Conservation (phyloP, 768 basidiomycete genomes). For the Boletus reticulatus region DNA sequence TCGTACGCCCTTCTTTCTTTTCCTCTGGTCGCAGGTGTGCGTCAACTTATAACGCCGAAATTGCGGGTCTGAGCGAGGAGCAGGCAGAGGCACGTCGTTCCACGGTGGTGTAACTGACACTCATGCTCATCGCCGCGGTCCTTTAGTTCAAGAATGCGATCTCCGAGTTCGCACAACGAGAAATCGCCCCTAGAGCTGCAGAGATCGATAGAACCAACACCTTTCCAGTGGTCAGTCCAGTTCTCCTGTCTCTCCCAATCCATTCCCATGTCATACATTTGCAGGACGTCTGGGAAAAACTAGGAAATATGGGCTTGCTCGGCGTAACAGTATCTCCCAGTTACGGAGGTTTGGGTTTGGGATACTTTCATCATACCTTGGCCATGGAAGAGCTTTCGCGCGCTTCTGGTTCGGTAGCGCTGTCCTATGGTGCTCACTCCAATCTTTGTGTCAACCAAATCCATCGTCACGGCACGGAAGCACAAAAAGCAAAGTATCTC, state of each 20-base stretch:
- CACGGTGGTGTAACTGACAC: not conserved
- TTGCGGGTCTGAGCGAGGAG: conserved; percentile 77
- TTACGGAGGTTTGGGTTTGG: conserved; percentile 80
- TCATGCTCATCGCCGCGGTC: not conserved
- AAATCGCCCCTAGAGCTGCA: conserved; percentile 81
- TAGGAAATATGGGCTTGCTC: conserved; percentile 90
- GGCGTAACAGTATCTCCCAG: conserved; percentile 80
- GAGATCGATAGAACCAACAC: conserved; percentile 85
- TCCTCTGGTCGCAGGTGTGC: conserved; percentile 8
- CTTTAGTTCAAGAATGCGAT: conserved; percentile 79
- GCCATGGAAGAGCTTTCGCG: conserved; percentile 94
- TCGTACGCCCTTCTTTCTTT: not conserved
- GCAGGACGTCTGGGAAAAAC: conserved; percentile 84
- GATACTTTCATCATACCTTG: conserved; percentile 84
- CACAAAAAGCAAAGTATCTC: conserved; percentile 80
- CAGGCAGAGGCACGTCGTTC: conserved; percentile 64
- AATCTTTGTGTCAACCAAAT: conserved; percentile 89
- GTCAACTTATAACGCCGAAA: conserved; percentile 67
- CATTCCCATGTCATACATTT: conserved; percentile 11
- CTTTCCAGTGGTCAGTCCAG: conserved; percentile 61
- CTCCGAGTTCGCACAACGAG: conserved; percentile 74
- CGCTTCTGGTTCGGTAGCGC: conserved; percentile 88
- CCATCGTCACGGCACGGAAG: conserved; percentile 76
- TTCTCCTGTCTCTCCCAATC: not conserved
- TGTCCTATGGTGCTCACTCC: conserved; percentile 91